Base-by-base conservation (phyloP, 1,284 basidiomycete species). In the Fomitiporia mediterranea region DNA sequence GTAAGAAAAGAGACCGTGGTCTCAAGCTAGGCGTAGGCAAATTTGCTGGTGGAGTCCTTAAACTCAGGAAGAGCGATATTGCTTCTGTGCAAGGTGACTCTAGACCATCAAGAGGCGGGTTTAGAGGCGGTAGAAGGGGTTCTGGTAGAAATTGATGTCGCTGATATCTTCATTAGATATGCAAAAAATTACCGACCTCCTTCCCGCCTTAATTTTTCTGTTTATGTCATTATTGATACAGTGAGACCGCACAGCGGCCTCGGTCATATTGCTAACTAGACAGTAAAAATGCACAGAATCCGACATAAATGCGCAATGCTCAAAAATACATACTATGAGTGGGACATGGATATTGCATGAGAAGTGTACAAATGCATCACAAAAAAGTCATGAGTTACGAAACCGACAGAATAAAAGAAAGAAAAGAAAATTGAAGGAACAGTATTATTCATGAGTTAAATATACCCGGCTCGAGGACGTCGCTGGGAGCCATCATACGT, bases 21-120 rank as follows among this genome's bases (percentile, higher is more conserved):
- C 67, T 91, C 34, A 74, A 74, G 59, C 83, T 89, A 82, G 89
- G 89, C 1, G 75, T 91, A n/a, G 89, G 89, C 4, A 84, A 75
- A 58, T 91, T 88, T 66, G 76, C 72, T 55, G 78, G 78, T 38
- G 89, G 89, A 11, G 74, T 81, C 21, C 72, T 91, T 55, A 81
- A 77, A 59, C 76, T 91, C 15, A 80, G 77, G 58, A 74, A 68
- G 62, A 73, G 78, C 25, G 89, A 91, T 27, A 78, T 91, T 28
- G 70, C 62, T 35, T 68, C 72, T 3, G 73, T 74, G 56, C 68
- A 75, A 55, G 69, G 76, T 19, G 53, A 52, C 9, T 61, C 56
- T 37, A 59, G 57, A 34, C 37, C 21, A 39, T 35, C 39, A 25
- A 28, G 54, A 21, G 54, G 60, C 53, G 35, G 51, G 23, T 53